Conservation (phyloP, 2,329 filamentous ascomycete genomes). For the Emydomyces testavorans region DNA sequence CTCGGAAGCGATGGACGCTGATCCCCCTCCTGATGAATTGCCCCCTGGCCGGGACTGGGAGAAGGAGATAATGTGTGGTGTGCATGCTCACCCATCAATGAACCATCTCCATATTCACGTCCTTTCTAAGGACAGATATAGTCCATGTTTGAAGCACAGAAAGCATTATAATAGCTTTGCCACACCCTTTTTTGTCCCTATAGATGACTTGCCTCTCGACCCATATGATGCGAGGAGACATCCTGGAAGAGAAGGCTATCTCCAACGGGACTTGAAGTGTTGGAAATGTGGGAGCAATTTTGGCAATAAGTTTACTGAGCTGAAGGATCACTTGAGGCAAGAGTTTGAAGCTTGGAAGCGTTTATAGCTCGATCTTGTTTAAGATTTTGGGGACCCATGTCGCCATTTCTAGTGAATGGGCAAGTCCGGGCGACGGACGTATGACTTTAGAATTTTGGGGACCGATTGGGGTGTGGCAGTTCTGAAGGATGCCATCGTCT, state of each 20-base stretch:
- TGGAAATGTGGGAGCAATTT: constrained; percentile 75
- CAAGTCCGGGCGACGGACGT: too few species aligned
- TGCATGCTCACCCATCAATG: constrained; percentile 87
- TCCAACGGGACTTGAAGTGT: constrained; percentile 58
- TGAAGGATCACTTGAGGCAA: constrained; percentile 63
- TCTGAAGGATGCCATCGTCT: too few species aligned
- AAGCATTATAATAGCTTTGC: constrained; percentile 92
- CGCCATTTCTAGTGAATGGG: too few species aligned
- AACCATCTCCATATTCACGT: constrained; percentile 84
- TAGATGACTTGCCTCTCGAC: constrained; percentile 69
- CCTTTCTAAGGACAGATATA: constrained; percentile 66
- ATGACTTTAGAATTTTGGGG: too few species aligned
- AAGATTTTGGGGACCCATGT: too few species aligned
- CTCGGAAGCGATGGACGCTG: constrained; percentile 52
- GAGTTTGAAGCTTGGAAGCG: constrained; percentile 69
- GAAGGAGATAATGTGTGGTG: constrained; percentile 60
- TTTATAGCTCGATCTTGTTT: constrained; percentile 33
- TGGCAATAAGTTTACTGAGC: constrained; percentile 56
- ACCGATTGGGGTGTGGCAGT: too few species aligned
- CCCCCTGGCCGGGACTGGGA: constrained; percentile 69
- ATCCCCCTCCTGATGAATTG: constrained; percentile 39
- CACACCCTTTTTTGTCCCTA: constrained; percentile 66
- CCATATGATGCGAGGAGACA: constrained; percentile 52
- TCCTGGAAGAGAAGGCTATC: constrained; percentile 46
- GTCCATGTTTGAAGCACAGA: constrained; percentile 58